Base-by-base conservation (phyloP, 495 filamentous ascomycete genomes). In the Acidomyces sp. region DNA sequence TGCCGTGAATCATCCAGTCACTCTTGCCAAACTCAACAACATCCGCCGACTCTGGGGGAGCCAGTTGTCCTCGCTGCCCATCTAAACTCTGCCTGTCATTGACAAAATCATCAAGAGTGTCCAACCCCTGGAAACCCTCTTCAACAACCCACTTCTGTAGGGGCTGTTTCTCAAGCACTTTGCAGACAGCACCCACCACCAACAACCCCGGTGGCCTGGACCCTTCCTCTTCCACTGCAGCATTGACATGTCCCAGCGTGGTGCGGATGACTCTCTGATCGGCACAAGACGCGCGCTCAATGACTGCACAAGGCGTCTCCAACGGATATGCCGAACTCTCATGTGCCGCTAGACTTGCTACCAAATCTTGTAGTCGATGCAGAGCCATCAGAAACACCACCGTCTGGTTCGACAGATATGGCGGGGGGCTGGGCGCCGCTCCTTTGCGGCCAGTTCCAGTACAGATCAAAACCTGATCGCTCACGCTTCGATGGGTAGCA, bases 371-470 rank as follows among this genome's bases (percentile, higher is more conserved):
- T 0, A 97, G 71, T 12, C 90, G 72, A 63, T 97, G 90, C 43
- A 97, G 62, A 22, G 85, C 82, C 90, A 97, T 97, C 20, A 97
- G 60, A 41, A 95, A 94, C n/a, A 97, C 80, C 3, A 86, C 82
- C 0, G 90, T 97, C 43, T 85, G 70, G 2, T 71, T 79, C 0
- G 61, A 57, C 2, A 87, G 74, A 54, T 75, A 94, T 47, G 78
- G 75, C 0, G 90, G 92, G 28, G 85, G 84, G 16, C 72, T 66
- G 0, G 85, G 83, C 2, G 82, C 66, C 40, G 72, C 77, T n/a
- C 92, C 90, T 63, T 90, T 92, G 51, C 88, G 70, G 9, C 90
- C 90, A 0, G 92, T 96, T 2, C 92, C 92, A 0, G 90, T 97
- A 57, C 88, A 94, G 17, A 97, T 70, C 13, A 97, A 65, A 1